A percentile compares a stretch with the other conserved stretches of the same genome.
Conservation (phyloP, 2,329 filamentous ascomycete species). For the Microcyclosporella mali region DNA sequence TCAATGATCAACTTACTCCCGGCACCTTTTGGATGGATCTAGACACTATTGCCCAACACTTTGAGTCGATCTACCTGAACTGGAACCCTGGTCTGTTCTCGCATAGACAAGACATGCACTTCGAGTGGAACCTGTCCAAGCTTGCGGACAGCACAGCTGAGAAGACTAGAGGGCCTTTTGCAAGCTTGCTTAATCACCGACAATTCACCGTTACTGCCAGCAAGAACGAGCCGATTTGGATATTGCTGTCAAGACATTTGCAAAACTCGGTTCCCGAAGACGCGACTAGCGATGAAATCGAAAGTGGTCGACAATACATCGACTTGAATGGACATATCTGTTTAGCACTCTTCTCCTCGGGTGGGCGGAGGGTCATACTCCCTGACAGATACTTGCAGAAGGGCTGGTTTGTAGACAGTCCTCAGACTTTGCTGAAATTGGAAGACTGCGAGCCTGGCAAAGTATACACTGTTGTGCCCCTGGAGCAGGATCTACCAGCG, state of each 20-base stretch:
- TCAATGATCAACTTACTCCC: constrained; percentile 42
- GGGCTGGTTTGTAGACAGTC: constrained; percentile 86
- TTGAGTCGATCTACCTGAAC: constrained; percentile 93
- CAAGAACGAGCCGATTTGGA: constrained; percentile 63
- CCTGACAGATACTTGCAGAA: constrained; percentile 65
- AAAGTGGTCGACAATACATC: constrained; percentile 37
- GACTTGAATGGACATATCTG: constrained; percentile 69
- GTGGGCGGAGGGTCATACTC: constrained; percentile 66
- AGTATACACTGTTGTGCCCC: constrained; percentile 60
- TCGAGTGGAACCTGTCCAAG: constrained; percentile 64
- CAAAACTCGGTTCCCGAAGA: constrained; percentile 24
- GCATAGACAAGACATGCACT: constrained; percentile 81
- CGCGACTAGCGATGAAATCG: constrained; percentile 30
- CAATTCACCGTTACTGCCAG: constrained; percentile 53
- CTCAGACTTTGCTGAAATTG: constrained; percentile 78
- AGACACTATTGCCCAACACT: constrained; percentile 81
- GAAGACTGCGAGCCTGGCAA: constrained; percentile 52
- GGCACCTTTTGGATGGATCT: constrained; percentile 94
- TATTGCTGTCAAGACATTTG: constrained; percentile 83
- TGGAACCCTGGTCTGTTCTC: constrained; percentile 87
- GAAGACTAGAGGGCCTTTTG: constrained; percentile 52
- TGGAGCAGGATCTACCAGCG: constrained; percentile 70
- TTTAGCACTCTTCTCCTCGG: constrained; percentile 69
- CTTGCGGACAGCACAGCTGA: constrained; percentile 21
- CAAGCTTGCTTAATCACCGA: constrained; percentile 64